Evolutionary conservation across 2,329 filamentous ascomycete species (phyloP), one percentile per base, ranked within the genome.

Genomic region (Colletotrichum coccodes): DNA sequence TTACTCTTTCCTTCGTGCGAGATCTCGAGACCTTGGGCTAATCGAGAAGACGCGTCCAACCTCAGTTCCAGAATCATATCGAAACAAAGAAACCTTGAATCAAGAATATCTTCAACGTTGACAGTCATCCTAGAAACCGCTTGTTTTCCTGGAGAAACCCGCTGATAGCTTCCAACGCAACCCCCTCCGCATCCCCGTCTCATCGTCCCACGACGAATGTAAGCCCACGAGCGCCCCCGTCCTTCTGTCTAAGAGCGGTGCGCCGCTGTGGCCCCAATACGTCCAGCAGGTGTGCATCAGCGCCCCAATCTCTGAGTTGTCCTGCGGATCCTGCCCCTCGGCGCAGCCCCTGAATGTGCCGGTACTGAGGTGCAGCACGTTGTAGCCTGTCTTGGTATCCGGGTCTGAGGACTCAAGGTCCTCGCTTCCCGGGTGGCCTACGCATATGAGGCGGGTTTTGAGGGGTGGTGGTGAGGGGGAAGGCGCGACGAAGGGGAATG

Each of bases 251-350:
- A 87, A 70, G 18, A 88, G 73, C 1, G 84, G 84, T 6, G 85
- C 86, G 3, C 85, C 85, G 26, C 82, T 86, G 73, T 87, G 85
- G 1, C 86, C 86, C 86, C 86, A 87, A 73, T 87, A 88, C 2
- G 85, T 88, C 86, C 86, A 88, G 64, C 83, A 85, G 72, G 84
- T 82, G 73, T 88, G 86, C 79, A 80, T 84, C 71, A 88, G 71
- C 0, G 81, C 81, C 1, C 85, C 86, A 60, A 88, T 87, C 28
- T 85, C 83, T 2, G 78, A 79, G 70, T 87, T 87, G 68, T 88
- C 83, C 60, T 87, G 82, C 3, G 78, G 74, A 72, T 87, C 81
- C 58, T 79, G 79, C 4, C 71, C 79, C 11, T 71, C 60, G 1
- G 76, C 77, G 57, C 79, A 76, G 0, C 84, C 85, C 11, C 77